Evolutionary conservation across 176 grass and related monocot species (phyloP).

Genomic region (Carex kokanica): DNA sequence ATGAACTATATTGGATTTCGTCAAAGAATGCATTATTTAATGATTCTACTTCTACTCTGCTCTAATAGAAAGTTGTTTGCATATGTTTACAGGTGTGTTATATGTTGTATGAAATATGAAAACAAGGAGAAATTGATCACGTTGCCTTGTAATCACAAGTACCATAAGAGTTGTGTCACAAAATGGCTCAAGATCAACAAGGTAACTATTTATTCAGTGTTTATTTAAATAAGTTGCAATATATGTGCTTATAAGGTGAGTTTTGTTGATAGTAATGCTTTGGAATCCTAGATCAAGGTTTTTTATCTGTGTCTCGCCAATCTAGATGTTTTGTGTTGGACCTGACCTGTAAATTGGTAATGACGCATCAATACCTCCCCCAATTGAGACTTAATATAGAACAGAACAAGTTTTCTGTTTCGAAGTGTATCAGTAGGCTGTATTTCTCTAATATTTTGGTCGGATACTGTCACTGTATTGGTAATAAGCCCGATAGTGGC

Average conservation of each 20-base stretch:
- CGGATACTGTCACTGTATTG: too few species aligned
- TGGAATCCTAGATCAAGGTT: not conserved
- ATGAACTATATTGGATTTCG: not conserved
- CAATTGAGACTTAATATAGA: not conserved
- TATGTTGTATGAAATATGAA: constrained; percentile 79
- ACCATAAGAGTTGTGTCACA: constrained; percentile 61
- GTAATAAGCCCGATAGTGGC: not conserved
- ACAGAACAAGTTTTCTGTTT: not conserved
- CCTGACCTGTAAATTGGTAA: not conserved
- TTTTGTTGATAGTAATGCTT: constrained; percentile 14
- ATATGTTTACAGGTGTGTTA: constrained; percentile 69
- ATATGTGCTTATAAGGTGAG: not conserved
- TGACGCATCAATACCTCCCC: not conserved
- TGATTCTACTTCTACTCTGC: constrained; percentile 4
- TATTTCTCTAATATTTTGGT: not conserved
- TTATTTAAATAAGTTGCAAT: not conserved
- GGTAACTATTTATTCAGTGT: constrained; percentile 35
- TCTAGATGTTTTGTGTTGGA: not conserved
- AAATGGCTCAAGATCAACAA: constrained; percentile 95
- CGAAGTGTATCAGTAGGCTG: not conserved
- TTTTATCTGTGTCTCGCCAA: not conserved
- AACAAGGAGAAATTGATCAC: constrained; percentile 65
- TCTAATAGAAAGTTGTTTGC: constrained; percentile 5
- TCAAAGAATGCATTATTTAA: constrained; percentile 10
- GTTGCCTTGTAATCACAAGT: constrained; percentile 80